phyloP scores from a whole-genome alignment of 179 eudicot species.

The Dionaea muscipula region DNA sequence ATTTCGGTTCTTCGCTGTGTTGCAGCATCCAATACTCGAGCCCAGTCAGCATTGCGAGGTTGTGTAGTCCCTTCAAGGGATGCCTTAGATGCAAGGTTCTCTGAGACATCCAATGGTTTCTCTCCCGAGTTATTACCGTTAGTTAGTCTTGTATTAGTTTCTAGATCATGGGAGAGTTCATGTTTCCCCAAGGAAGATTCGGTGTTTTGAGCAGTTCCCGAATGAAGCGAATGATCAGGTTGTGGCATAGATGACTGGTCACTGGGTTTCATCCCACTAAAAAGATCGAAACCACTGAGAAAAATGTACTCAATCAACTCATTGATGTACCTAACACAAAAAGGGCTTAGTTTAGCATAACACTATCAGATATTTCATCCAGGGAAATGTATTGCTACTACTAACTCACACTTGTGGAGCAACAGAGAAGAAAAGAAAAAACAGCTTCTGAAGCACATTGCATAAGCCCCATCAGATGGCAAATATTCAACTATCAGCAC shows the following conservation, averaged over 20 bases:
- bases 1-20: conserved; percentile 91
- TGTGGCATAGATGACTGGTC: conserved; percentile 35
- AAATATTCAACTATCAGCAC: neutral
- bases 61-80: conserved; percentile 31
- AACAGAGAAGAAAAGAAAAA: neutral
- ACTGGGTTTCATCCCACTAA: conserved; percentile 27
- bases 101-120: conserved; percentile 25
- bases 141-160: conserved; percentile 18
- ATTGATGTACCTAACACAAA: conserved; percentile 58
- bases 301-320: conserved; percentile 69
- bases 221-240: conserved; percentile 19
- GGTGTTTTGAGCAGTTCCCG: conserved; percentile 19
- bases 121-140: conserved; percentile 22
- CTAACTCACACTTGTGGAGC: neutral
- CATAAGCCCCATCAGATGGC: no score
- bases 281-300: conserved; percentile 39
- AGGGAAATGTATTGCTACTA: neutral
- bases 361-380: conserved; percentile 6
- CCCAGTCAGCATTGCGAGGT: conserved; percentile 70
- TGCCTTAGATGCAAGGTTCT: conserved; percentile 17
- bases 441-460: no score
- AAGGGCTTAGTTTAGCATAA: conserved; percentile 1
- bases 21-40: conserved; percentile 76
- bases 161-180: conserved; percentile 19
- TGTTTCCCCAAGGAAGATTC: conserved; percentile 20